A percentile compares a stretch with the other conserved stretches of the same genome.
Conservation (phyloP, 768 basidiomycete genomes). For the Paxillus ammoniavirescens region DNA sequence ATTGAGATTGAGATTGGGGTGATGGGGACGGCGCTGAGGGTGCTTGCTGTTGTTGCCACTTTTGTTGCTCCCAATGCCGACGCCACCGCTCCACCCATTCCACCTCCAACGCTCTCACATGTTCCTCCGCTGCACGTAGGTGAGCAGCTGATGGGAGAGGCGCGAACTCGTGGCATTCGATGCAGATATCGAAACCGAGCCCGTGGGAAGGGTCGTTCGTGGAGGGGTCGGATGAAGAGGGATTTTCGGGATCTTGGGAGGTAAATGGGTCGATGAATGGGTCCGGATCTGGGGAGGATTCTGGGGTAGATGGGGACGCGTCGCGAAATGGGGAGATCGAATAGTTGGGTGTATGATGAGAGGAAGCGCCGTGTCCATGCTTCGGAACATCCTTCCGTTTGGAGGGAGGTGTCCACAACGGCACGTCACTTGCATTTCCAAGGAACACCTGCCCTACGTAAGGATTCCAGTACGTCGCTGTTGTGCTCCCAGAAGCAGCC, state of each 20-base stretch:
- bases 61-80: constrained; percentile 21
- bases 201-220: constrained; percentile 48
- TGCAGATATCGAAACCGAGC: constrained; percentile 78
- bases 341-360: not conserved
- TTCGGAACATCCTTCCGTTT: constrained; percentile 11
- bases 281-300: constrained; percentile 11
- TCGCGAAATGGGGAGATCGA: not conserved
- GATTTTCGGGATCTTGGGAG: constrained; percentile 15
- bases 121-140: constrained; percentile 73
- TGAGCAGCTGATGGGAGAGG: constrained; percentile 69
- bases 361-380: not conserved
- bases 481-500: constrained; percentile 28
- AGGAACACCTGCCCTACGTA: constrained; percentile 69
- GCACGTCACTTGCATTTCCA: constrained; percentile 84
- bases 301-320: constrained; percentile 7
- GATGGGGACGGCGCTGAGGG: not conserved
- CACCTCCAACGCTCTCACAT: constrained; percentile 61
- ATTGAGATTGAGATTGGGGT: not conserved
- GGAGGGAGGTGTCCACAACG: constrained; percentile 35
- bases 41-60: constrained; percentile 1
- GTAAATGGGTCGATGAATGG: constrained; percentile 5
- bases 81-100: constrained; percentile 55
- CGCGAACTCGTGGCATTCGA: constrained; percentile 84
- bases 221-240: constrained; percentile 34
- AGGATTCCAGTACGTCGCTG: constrained; percentile 51